phyloP scores from a whole-genome alignment of 495 filamentous ascomycete genomes.

The Halenospora varia region DNA sequence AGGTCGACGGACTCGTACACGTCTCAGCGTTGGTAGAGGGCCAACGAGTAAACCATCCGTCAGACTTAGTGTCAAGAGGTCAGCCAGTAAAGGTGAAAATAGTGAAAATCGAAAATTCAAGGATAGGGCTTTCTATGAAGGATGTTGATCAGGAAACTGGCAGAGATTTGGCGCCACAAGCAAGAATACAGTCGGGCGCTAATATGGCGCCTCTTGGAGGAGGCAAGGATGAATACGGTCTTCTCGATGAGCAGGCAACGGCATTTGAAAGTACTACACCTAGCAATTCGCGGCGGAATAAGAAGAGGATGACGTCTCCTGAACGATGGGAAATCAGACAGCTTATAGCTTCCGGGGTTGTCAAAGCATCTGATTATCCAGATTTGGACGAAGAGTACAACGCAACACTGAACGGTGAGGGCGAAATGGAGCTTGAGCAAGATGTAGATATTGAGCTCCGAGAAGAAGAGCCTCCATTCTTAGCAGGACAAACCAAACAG shows the following conservation, averaged over 20 bases:
- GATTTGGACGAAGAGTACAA: conserved; percentile 95
- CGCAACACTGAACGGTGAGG: conserved; percentile 78
- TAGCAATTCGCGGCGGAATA: conserved; percentile 43
- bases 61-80: conserved; percentile 74
- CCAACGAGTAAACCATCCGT: conserved; percentile 84
- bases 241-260: conserved; percentile 23
- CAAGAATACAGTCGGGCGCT: conserved; percentile 81
- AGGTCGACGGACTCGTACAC: conserved; percentile 91
- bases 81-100: conserved; percentile 94
- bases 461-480: conserved; percentile 94
- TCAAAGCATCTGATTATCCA: conserved; percentile 86
- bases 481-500: conserved; percentile 94
- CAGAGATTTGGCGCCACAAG: conserved; percentile 75
- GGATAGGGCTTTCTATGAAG: conserved; percentile 92
- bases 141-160: conserved; percentile 93
- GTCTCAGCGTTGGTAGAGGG: conserved; percentile 92
- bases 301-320: conserved; percentile 92
- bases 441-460: conserved; percentile 95
- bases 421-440: conserved; percentile 90
- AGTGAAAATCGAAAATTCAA: conserved; percentile 71
- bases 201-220: conserved; percentile 82
- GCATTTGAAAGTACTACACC: conserved; percentile 23
- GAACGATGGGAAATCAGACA: conserved; percentile 98
- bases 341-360: conserved; percentile 89
- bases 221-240: conserved; percentile 37